Evolutionary conservation across 257 asterid species (phyloP).

Genomic region (Catharanthus roseus): DNA sequence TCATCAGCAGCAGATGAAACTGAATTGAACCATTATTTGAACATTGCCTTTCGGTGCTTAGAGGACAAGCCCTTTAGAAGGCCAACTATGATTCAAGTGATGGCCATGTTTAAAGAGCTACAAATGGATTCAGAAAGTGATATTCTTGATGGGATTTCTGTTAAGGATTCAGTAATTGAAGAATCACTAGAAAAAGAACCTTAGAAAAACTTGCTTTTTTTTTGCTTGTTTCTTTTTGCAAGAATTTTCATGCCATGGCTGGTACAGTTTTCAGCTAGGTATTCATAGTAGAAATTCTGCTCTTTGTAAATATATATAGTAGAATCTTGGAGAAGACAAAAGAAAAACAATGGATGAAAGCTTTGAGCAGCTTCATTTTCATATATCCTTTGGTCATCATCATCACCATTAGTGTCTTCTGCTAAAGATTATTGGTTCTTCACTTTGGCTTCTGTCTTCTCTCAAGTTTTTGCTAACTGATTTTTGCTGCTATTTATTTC

Average conservation of each 20-base stretch:
- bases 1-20: conserved; percentile 51
- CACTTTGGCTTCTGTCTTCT: background rate
- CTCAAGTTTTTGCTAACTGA: conserved; percentile 18
- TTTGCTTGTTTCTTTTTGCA: background rate
- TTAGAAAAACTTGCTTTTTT: conserved; percentile 13
- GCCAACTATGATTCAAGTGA: conserved; percentile 96
- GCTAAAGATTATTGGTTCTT: background rate
- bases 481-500: background rate
- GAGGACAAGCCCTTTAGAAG: conserved; percentile 74
- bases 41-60: conserved; percentile 74
- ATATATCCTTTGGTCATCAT: background rate
- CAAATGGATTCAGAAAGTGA: conserved; percentile 68
- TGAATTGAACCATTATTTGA: conserved; percentile 66
- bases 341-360: background rate
- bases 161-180: conserved; percentile 63
- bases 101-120: conserved; percentile 87
- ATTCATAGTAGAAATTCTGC: background rate
- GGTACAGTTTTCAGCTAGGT: background rate
- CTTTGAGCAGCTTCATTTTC: background rate
- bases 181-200: conserved; percentile 66
- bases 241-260: background rate
- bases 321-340: conserved; percentile 2
- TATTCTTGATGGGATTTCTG: conserved; percentile 71
- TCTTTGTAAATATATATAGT: conserved; percentile 7
- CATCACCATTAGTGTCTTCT: background rate